Conservation (phyloP, 164 flowering plant genomes). For the Macadamia tetraphylla region DNA sequence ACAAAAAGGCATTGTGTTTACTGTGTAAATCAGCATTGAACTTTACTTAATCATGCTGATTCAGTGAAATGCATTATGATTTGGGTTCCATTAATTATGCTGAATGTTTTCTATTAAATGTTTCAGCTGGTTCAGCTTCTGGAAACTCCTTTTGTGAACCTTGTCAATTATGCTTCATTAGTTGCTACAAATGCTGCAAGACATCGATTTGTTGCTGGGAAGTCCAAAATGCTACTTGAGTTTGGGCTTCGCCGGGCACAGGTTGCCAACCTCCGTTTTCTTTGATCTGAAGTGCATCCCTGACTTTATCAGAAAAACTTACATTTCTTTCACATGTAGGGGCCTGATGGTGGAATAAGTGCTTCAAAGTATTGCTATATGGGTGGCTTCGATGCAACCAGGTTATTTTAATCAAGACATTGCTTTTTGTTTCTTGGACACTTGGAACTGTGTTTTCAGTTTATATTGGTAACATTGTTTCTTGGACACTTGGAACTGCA, state of each 20-base stretch:
- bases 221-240: constrained; percentile 77
- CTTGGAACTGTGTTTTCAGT: not conserved
- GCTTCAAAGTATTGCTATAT: constrained; percentile 92
- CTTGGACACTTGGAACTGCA: too few relatives aligned
- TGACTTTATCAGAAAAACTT: constrained; percentile 4
- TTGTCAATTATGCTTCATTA: constrained; percentile 86
- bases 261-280: constrained; percentile 32
- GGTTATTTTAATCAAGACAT: constrained; percentile 32
- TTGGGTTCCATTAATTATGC: not conserved
- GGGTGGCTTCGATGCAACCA: constrained; percentile 98
- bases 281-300: constrained; percentile 4
- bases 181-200: constrained; percentile 99
- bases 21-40: not conserved
- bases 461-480: too few relatives aligned
- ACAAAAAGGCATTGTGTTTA: not conserved
- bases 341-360: constrained; percentile 96
- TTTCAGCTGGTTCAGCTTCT: constrained; percentile 80
- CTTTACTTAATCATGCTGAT: not conserved
- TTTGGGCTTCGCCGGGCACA: constrained; percentile 98
- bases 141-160: constrained; percentile 91
- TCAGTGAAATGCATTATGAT: not conserved
- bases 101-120: constrained; percentile 5
- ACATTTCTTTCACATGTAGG: constrained; percentile 41
- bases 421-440: not conserved
- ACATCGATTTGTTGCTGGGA: constrained; percentile 95